A percentile compares a stretch with the other conserved stretches of the same genome.
Conservation (phyloP, 2,329 filamentous ascomycete species). For the Exserohilum turcica region DNA sequence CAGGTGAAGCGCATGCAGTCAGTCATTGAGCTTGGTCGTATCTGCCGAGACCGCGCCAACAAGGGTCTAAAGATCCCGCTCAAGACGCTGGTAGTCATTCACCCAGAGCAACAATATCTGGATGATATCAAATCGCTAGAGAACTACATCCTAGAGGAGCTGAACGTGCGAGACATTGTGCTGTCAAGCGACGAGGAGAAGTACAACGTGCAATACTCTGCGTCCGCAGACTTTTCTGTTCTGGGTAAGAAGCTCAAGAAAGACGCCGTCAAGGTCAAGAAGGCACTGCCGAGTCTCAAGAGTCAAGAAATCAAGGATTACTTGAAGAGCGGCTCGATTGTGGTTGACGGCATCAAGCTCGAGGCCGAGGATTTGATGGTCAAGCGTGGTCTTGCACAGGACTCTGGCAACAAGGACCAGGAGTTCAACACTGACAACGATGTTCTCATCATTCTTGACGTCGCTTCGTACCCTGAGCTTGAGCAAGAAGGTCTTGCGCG, state of each 20-base stretch:
- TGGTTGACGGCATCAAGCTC: slow-evolving; percentile 84
- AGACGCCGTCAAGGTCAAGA: slow-evolving; percentile 88
- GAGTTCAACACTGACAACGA: slow-evolving; percentile 90
- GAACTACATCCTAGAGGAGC: slow-evolving; percentile 86
- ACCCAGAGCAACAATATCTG: slow-evolving; percentile 80
- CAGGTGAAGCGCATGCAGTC: slow-evolving; percentile 90
- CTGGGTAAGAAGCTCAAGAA: slow-evolving; percentile 98
- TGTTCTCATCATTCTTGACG: slow-evolving; percentile 88
- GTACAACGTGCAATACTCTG: slow-evolving; percentile 91
- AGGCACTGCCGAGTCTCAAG: slow-evolving; percentile 77
- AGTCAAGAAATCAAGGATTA: slow-evolving; percentile 83
- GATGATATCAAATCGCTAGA: slow-evolving; percentile 85
- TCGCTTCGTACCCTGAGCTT: slow-evolving; percentile 79
- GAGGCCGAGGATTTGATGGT: slow-evolving; percentile 83
- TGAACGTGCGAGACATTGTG: slow-evolving; percentile 86
- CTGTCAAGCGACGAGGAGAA: slow-evolving; percentile 85
- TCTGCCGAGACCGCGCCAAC: slow-evolving; percentile 81
- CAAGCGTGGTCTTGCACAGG: slow-evolving; percentile 76
- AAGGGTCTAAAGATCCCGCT: slow-evolving; percentile 90
- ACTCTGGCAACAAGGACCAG: slow-evolving; percentile 71
- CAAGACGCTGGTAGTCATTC: slow-evolving; percentile 87
- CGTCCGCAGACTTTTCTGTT: slow-evolving; percentile 88
- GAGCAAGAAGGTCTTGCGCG: slow-evolving; percentile 86
- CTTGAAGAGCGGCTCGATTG: slow-evolving; percentile 72
- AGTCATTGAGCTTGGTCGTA: slow-evolving; percentile 87